These are phyloP conservation scores for Aspergillus neotritici DNA, from an alignment of 2,329 filamentous ascomycete genomes.

Conservation along the genomic window DNA sequence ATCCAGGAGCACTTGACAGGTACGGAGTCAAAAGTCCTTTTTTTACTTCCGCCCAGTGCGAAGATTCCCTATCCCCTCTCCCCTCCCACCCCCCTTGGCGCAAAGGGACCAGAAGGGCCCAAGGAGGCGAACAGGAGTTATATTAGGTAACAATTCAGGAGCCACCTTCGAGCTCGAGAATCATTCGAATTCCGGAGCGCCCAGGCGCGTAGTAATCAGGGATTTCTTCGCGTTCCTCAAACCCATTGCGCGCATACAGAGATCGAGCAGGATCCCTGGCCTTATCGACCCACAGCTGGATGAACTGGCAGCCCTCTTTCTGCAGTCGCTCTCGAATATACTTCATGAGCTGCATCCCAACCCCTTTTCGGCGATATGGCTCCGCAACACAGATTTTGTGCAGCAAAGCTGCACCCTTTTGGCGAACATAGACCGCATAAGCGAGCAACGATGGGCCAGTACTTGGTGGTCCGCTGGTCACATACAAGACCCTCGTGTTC, in stretches of 20 bases:
- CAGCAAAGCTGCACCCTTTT: slow-evolving; percentile 42
- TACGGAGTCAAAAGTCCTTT: slow-evolving; percentile 11
- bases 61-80: slow-evolving; percentile 3
- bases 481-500: slow-evolving; percentile 42
- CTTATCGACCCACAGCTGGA: slow-evolving; percentile 51
- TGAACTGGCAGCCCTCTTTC: slow-evolving; percentile 43
- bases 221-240: slow-evolving; percentile 43
- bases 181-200: slow-evolving; percentile 44
- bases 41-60: slow-evolving; percentile 1
- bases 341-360: slow-evolving; percentile 43
- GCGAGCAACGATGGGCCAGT: slow-evolving; percentile 30
- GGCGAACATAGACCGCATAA: slow-evolving; percentile 45
- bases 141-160: slow-evolving; percentile 18
- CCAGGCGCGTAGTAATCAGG: slow-evolving; percentile 48
- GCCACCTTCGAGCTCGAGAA: slow-evolving; percentile 29
- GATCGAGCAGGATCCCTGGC: slow-evolving; percentile 40
- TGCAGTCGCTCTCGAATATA: slow-evolving; percentile 40
- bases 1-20: slow-evolving; percentile 16
- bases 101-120: slow-evolving; percentile 6
- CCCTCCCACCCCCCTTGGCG: not conserved
- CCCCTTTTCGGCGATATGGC: slow-evolving; percentile 42
- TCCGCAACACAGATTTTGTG: slow-evolving; percentile 50
- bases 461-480: slow-evolving; percentile 16
- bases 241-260: slow-evolving; percentile 44
- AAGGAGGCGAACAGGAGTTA: slow-evolving; percentile 15